phyloP scores from a whole-genome alignment of 495 filamentous ascomycete genomes.

The Tuber indicum region DNA sequence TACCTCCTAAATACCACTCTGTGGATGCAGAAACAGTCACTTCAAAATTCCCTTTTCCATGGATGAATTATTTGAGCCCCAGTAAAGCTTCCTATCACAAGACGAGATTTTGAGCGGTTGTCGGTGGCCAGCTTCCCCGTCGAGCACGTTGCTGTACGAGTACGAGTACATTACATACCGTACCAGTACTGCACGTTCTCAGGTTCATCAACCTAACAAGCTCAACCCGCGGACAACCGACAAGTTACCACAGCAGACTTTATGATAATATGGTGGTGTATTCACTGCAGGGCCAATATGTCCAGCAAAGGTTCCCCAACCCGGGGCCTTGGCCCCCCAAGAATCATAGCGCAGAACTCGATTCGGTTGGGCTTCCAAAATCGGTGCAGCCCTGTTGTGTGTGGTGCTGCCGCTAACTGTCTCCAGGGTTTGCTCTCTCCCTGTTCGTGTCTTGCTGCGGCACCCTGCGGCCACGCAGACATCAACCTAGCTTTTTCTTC shows the following conservation, averaged over 20 bases:
- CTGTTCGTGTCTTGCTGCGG: not conserved
- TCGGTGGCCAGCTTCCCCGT: too few species aligned
- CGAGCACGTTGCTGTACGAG: too few species aligned
- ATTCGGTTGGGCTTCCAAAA: not conserved
- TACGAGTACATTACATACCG: too few species aligned
- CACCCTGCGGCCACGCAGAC: constrained; percentile 2
- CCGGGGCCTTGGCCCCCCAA: not conserved
- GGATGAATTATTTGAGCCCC: too few species aligned
- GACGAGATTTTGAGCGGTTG: too few species aligned
- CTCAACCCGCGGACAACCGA: not conserved
- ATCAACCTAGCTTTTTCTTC: not conserved
- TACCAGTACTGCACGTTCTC: not conserved
- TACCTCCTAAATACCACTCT: too few species aligned
- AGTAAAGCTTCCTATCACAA: too few species aligned
- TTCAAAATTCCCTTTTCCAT: too few species aligned
- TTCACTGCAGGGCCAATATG: not conserved
- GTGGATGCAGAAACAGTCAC: too few species aligned
- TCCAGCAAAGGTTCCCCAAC: not conserved
- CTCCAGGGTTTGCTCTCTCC: not conserved
- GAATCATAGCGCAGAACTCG: not conserved
- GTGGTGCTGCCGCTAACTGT: not conserved
- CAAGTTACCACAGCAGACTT: too few species aligned
- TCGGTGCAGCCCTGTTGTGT: not conserved
- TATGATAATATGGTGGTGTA: not conserved
- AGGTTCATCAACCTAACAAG: not conserved